A percentile compares a stretch with the other conserved stretches of the same genome.
phyloP scores from a whole-genome alignment of 441 rosid genomes.

The Isatis lusitanica region DNA sequence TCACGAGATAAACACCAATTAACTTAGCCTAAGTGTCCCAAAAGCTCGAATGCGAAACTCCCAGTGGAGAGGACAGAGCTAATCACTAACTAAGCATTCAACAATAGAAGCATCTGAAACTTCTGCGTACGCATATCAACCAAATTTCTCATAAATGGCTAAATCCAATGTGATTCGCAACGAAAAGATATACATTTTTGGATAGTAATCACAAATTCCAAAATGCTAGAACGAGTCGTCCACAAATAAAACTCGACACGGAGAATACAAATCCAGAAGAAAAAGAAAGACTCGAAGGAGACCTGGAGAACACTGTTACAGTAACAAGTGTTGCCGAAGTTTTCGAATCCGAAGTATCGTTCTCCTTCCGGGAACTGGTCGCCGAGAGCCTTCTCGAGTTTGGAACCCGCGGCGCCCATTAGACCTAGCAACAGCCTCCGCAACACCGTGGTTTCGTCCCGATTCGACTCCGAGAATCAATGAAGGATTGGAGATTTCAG shows the following conservation, averaged over 20 bases:
- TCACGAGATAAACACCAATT: no score
- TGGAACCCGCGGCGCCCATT: constrained; percentile 99
- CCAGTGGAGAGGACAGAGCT: no score
- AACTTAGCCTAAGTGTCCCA: no score
- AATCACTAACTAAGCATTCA: no score
- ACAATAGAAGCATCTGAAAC: no score
- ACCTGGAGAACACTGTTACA: constrained; percentile 99
- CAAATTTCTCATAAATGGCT: no score
- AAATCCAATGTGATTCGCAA: no score
- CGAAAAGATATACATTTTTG: no score
- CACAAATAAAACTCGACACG: not conserved
- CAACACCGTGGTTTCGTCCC: constrained; percentile 42
- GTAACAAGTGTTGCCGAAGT: constrained; percentile 97
- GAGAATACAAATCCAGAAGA: no score
- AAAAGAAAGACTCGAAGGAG: constrained; percentile 9
- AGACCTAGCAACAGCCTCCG: constrained; percentile 37
- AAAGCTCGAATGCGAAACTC: no score
- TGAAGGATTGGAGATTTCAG: no score
- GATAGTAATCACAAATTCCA: not conserved
- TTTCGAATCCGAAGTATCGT: constrained; percentile 96
- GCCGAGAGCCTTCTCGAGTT: constrained; percentile 98
- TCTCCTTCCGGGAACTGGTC: constrained; percentile 99
- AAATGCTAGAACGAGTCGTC: not conserved
- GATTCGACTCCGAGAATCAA: constrained; percentile 32
- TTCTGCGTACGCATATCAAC: no score